A percentile compares a stretch with the other conserved stretches of the same genome.
phyloP scores from a whole-genome alignment of 116 monocot genomes.

The Phalaenopsis hybrid region DNA sequence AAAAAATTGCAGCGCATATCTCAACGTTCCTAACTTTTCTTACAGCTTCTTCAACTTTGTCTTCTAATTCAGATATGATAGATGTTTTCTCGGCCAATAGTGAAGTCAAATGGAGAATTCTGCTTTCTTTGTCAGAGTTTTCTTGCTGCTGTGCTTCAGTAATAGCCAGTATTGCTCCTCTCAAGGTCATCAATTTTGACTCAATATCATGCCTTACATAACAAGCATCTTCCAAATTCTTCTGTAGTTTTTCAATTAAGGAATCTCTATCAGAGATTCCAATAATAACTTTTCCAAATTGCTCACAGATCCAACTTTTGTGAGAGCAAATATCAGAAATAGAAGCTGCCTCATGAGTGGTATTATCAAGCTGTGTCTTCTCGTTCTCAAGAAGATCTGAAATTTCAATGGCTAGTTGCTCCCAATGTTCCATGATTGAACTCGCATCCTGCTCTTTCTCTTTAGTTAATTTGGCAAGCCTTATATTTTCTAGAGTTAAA shows the following conservation, averaged over 20 bases:
- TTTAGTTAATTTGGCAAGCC: constrained; percentile 32
- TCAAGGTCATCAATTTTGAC: constrained; percentile 77
- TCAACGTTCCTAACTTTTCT: constrained; percentile 28
- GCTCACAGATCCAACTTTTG: constrained; percentile 41
- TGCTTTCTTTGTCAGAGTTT: constrained; percentile 58
- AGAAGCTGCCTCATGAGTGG: constrained; percentile 38
- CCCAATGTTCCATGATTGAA: constrained; percentile 42
- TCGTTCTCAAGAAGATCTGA: constrained; percentile 58
- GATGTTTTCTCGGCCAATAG: constrained; percentile 37
- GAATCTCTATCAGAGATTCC: constrained; percentile 62
- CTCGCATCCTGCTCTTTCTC: constrained; percentile 45
- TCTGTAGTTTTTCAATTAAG: constrained; percentile 74
- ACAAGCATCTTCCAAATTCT: constrained; percentile 63
- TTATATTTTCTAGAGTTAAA: constrained; percentile 43
- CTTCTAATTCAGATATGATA: constrained; percentile 42
- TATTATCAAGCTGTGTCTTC: constrained; percentile 54
- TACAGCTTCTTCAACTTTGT: constrained; percentile 24
- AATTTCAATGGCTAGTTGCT: constrained; percentile 53
- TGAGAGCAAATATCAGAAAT: constrained; percentile 38
- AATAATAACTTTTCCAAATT: constrained; percentile 43
- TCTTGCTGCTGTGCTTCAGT: constrained; percentile 77
- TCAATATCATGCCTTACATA: constrained; percentile 55
- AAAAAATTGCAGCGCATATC: constrained; percentile 39
- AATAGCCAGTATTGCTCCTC: constrained; percentile 78
- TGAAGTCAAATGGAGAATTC: constrained; percentile 41